Conservation (phyloP, 2,329 filamentous ascomycete genomes). For the Phialophora chinensis region DNA sequence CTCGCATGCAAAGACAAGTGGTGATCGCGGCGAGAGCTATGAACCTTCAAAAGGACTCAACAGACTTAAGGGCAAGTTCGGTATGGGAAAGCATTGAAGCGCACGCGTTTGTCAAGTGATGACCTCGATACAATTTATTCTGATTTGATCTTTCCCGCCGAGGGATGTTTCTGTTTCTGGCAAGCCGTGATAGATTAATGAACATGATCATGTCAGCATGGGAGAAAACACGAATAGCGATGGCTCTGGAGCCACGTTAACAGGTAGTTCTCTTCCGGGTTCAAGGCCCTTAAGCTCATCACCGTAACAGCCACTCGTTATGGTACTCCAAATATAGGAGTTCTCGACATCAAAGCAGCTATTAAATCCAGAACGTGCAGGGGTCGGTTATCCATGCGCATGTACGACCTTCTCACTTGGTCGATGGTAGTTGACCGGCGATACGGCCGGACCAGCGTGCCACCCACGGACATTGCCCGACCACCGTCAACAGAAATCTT, state of each 20-base stretch:
- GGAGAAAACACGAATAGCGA: not conserved
- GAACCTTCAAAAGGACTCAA: constrained; percentile 30
- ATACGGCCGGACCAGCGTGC: not conserved
- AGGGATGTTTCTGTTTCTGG: not conserved
- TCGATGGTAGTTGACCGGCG: not conserved
- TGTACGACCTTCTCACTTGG: not conserved
- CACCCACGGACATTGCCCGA: constrained; percentile 11
- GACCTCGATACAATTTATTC: not conserved
- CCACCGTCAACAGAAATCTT: not conserved
- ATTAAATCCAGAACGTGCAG: not conserved
- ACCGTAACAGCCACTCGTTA: not conserved
- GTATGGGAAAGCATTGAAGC: constrained; percentile 31
- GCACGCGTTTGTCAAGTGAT: not conserved
- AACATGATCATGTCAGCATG: not conserved
- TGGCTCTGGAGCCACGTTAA: not conserved
- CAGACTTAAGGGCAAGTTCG: constrained; percentile 36
- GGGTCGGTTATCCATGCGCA: not conserved
- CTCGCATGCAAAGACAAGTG: constrained; percentile 36
- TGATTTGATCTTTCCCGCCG: not conserved
- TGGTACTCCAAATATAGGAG: not conserved
- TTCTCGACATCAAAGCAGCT: not conserved
- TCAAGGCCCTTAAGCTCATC: not conserved
- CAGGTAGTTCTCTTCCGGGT: not conserved
- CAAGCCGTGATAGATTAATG: not conserved
- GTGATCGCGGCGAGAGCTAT: constrained; percentile 37